Conservation (phyloP, 768 basidiomycete genomes). For the Xerocomellus amylosporus region DNA sequence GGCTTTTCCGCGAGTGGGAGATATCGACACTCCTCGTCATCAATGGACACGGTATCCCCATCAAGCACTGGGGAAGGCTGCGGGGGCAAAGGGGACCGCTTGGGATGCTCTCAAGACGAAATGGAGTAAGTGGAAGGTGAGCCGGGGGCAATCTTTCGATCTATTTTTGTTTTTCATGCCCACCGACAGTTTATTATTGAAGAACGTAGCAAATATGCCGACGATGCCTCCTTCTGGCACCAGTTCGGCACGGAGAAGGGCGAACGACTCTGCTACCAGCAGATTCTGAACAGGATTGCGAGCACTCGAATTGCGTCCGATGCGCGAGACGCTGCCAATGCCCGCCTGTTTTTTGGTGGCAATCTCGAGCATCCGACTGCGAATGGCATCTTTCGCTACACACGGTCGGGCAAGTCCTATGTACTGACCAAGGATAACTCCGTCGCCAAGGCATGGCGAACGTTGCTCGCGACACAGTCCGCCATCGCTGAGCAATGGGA, state of each 20-base stretch:
- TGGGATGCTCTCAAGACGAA: conserved; percentile 15
- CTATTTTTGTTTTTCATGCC: too few relatives aligned
- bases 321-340: background rate
- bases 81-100: background rate
- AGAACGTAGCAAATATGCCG: background rate
- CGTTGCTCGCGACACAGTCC: too few relatives aligned
- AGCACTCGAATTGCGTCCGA: background rate
- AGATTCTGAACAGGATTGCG: background rate
- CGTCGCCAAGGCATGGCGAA: too few relatives aligned
- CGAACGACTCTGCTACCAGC: background rate
- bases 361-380: too few relatives aligned
- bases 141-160: background rate
- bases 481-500: too few relatives aligned
- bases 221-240: background rate
- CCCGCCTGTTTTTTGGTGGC: background rate
- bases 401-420: too few relatives aligned
- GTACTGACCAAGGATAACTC: too few relatives aligned
- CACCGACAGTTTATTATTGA: background rate
- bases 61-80: conserved; percentile 19
- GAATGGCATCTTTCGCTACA: too few relatives aligned
- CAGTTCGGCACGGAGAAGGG: background rate
- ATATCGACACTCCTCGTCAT: background rate
- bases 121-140: conserved; percentile 19
- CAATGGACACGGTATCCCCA: background rate
- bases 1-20: background rate